A percentile compares a stretch with the other conserved stretches of the same genome.
phyloP scores from a whole-genome alignment of 2,329 filamentous ascomycete species.

The Colletotrichum chlorophyti region DNA sequence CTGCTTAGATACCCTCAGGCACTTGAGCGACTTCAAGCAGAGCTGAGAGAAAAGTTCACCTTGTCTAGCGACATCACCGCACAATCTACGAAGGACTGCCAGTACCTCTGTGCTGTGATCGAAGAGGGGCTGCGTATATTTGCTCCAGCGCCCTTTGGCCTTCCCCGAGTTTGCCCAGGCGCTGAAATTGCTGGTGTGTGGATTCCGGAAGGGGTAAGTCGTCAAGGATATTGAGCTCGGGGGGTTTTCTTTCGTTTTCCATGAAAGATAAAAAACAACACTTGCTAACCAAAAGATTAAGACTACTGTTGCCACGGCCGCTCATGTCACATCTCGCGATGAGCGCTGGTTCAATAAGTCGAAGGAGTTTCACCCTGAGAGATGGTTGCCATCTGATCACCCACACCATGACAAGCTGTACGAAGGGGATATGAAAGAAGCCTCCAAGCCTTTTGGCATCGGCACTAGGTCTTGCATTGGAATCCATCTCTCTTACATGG shows the following conservation, averaged over 20 bases:
- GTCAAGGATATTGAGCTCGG: neutral
- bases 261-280: too few relatives aligned
- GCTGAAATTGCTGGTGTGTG: neutral
- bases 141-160: slow-evolving; percentile 1
- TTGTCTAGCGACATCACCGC: neutral
- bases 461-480: slow-evolving; percentile 7
- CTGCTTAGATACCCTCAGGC: neutral
- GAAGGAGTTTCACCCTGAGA: slow-evolving; percentile 16
- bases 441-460: slow-evolving; percentile 10
- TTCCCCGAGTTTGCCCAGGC: slow-evolving; percentile 9
- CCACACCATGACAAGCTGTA: neutral
- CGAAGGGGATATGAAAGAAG: neutral
- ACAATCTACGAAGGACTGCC: slow-evolving; percentile 1
- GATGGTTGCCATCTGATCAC: slow-evolving; percentile 2
- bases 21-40: neutral
- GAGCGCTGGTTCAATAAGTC: slow-evolving; percentile 9
- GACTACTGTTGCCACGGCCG: slow-evolving; percentile 4
- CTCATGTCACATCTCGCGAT: slow-evolving; percentile 10
- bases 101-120: neutral
- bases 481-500: slow-evolving; percentile 5
- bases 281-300: neutral
- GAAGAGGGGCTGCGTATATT: slow-evolving; percentile 19
- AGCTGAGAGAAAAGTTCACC: neutral
- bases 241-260: neutral
- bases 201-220: slow-evolving; percentile 14